Evolutionary conservation across 768 basidiomycete genomes (phyloP).

Genomic region (Lactarius hatsudake): DNA sequence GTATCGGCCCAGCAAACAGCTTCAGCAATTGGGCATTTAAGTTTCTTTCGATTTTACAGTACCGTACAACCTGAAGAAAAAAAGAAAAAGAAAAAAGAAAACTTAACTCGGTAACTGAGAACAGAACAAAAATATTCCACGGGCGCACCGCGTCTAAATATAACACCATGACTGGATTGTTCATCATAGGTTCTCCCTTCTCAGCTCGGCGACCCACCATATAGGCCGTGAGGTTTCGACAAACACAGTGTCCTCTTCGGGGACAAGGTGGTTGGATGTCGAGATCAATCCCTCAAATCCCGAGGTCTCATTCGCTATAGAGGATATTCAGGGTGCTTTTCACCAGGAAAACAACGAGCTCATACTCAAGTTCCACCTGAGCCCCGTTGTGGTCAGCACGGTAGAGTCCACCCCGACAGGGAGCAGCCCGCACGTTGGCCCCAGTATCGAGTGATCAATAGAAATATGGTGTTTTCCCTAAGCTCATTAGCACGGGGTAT

Average conservation of each 20-base stretch:
- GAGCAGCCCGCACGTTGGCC: conserved; percentile 91
- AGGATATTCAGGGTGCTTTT: background rate
- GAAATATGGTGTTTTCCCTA: conserved; percentile 83
- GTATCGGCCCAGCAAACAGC: background rate
- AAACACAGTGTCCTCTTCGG: conserved; percentile 59
- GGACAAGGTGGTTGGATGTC: conserved; percentile 89
- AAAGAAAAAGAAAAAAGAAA: background rate
- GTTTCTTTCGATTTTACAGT: background rate
- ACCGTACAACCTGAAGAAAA: background rate
- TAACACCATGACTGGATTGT: background rate
- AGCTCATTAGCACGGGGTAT: conserved; percentile 1
- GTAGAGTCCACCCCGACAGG: conserved; percentile 83
- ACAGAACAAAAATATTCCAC: background rate
- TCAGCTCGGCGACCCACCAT: conserved; percentile 85
- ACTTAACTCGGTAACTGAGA: background rate
- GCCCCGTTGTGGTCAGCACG: conserved; percentile 73
- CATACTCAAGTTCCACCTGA: conserved; percentile 87
- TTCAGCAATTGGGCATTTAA: background rate
- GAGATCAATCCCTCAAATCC: conserved; percentile 85
- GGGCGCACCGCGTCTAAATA: background rate
- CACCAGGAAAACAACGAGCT: conserved; percentile 12
- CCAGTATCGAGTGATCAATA: conserved; percentile 71
- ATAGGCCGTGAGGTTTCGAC: conserved; percentile 80
- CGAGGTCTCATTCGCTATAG: conserved; percentile 57
- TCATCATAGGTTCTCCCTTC: conserved; percentile 9